Conservation (phyloP, 164 flowering plant genomes). For the Piper longum region DNA sequence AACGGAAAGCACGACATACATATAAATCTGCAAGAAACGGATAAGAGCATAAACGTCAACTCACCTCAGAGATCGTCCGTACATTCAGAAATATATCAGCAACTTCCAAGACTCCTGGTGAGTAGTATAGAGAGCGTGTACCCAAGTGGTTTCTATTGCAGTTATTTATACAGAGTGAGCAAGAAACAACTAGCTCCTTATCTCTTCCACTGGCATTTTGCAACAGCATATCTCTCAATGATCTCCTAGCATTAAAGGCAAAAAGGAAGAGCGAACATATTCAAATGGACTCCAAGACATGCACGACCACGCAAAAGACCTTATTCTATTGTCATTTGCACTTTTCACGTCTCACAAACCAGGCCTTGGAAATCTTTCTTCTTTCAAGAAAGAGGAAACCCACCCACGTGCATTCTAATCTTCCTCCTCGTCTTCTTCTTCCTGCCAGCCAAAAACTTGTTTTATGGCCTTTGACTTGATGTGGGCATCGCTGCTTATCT, state of each 20-base stretch:
- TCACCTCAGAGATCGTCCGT: not conserved
- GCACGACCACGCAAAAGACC: not conserved
- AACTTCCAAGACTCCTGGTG: not conserved
- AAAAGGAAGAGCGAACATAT: not conserved
- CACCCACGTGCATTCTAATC: conserved; percentile 3
- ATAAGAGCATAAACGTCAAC: not conserved
- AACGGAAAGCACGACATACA: too few species aligned
- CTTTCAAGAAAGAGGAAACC: not conserved
- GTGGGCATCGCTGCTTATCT: conserved; percentile 3
- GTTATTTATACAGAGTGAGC: not conserved
- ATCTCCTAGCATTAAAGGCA: conserved; percentile 4
- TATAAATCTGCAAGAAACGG: not conserved
- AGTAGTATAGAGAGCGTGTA: not conserved
- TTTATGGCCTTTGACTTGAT: conserved; percentile 2
- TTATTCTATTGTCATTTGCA: not conserved
- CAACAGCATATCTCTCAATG: not conserved
- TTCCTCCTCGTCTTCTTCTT: not conserved
- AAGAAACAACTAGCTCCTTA: not conserved
- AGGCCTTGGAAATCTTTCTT: not conserved
- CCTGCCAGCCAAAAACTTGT: not conserved
- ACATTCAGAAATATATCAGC: not conserved
- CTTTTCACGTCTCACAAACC: conserved; percentile 1
- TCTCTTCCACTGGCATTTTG: conserved; percentile 2
- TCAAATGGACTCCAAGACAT: not conserved
- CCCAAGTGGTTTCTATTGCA: not conserved